phyloP scores from a whole-genome alignment of 352 stramenopile species.

The Globisporangium middletonii region DNA sequence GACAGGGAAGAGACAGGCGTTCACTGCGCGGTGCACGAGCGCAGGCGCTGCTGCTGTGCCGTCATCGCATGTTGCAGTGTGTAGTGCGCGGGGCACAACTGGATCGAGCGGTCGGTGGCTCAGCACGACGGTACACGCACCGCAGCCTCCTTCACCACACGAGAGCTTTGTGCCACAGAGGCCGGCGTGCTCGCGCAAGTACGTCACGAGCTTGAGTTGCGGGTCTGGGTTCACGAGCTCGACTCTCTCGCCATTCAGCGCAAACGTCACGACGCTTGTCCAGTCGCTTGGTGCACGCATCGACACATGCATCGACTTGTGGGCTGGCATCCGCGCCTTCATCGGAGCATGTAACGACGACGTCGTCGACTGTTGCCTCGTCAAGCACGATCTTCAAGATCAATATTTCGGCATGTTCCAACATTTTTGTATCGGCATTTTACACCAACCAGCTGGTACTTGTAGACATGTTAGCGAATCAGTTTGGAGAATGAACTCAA shows the following conservation, averaged over 20 bases:
- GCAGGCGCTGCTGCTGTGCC: not conserved
- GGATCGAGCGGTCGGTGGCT: slow-evolving; percentile 25
- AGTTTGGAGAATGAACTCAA: too few species aligned
- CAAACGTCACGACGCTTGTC: slow-evolving; percentile 9
- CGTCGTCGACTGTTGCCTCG: too few species aligned
- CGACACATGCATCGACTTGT: too few species aligned
- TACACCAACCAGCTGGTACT: too few species aligned
- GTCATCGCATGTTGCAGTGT: not conserved
- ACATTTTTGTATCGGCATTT: too few species aligned
- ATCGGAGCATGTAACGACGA: too few species aligned
- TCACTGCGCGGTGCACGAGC: slow-evolving; percentile 60
- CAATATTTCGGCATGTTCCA: too few species aligned
- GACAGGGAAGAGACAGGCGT: slow-evolving; percentile 82
- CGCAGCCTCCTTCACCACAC: slow-evolving; percentile 94
- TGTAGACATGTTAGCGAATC: too few species aligned
- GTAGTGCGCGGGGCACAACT: not conserved
- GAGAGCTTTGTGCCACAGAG: slow-evolving; percentile 87
- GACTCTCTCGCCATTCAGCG: slow-evolving; percentile 7
- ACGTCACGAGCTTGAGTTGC: slow-evolving; percentile 76
- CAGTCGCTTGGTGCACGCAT: not conserved
- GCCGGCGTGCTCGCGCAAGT: slow-evolving; percentile 58
- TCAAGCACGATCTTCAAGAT: too few species aligned
- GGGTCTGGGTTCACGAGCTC: slow-evolving; percentile 32
- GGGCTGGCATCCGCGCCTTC: too few species aligned
- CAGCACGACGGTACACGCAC: slow-evolving; percentile 94